phyloP scores from a whole-genome alignment of 1,284 basidiomycete genomes.

The Hemileia vastatrix region DNA sequence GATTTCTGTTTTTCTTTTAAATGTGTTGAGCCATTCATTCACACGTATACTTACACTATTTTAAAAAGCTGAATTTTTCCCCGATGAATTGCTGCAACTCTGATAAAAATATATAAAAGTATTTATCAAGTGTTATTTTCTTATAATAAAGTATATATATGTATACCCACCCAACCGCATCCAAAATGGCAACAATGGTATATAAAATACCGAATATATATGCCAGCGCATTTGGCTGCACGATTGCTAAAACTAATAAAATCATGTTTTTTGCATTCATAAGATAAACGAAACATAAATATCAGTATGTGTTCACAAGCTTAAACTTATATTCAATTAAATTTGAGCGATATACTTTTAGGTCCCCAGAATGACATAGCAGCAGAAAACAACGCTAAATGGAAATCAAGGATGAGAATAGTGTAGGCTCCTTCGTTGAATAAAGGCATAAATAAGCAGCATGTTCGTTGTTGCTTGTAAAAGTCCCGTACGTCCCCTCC shows the following conservation, averaged over 20 bases:
- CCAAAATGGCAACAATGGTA: not conserved
- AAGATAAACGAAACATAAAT: not conserved
- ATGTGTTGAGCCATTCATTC: too few relatives aligned
- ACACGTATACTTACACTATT: too few relatives aligned
- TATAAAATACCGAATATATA: slow-evolving; percentile 19
- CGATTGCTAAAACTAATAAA: slow-evolving; percentile 16
- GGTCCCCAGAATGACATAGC: slow-evolving; percentile 17
- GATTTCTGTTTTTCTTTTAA: too few relatives aligned
- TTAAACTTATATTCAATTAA: too few relatives aligned
- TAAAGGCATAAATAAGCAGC: slow-evolving; percentile 14
- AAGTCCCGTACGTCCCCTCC: slow-evolving; percentile 14
- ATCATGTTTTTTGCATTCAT: too few relatives aligned
- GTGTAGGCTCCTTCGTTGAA: slow-evolving; percentile 8
- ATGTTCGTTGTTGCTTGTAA: slow-evolving; percentile 21
- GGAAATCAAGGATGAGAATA: slow-evolving; percentile 16
- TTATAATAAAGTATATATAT: too few relatives aligned
- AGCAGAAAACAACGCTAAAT: slow-evolving; percentile 8
- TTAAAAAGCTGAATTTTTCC: too few relatives aligned
- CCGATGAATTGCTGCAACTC: too few relatives aligned
- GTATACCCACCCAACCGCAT: slow-evolving; percentile 13
- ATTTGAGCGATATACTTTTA: slow-evolving; percentile 7
- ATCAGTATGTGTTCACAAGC: too few relatives aligned
- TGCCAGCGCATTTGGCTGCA: slow-evolving; percentile 1
- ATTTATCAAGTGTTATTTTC: too few relatives aligned
- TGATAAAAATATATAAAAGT: too few relatives aligned